Conservation (phyloP, 192 early-diverging fungal species). For the Backusella morwellensis region DNA sequence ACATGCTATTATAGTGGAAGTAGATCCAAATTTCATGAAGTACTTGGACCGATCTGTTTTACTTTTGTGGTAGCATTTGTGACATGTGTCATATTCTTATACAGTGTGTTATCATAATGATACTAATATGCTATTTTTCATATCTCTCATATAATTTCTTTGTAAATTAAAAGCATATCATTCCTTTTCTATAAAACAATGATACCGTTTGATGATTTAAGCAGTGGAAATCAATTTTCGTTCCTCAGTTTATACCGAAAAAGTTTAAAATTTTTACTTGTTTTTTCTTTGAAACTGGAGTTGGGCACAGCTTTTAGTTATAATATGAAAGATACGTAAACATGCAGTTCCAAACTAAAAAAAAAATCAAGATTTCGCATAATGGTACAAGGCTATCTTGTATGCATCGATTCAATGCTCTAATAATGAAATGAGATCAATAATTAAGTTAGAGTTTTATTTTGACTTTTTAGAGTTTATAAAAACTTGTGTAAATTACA, state of each 20-base stretch:
- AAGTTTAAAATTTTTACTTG: not conserved
- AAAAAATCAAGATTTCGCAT: too few species aligned
- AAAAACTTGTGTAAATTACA: too few species aligned
- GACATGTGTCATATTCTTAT: not conserved
- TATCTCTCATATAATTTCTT: not conserved
- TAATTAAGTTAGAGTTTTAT: too few species aligned
- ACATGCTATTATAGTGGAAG: constrained; percentile 30
- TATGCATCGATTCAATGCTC: too few species aligned
- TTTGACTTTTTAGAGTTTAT: too few species aligned
- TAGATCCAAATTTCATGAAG: not conserved
- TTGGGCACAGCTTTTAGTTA: not conserved
- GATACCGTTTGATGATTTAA: not conserved
- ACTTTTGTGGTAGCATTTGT: not conserved
- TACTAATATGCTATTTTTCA: not conserved
- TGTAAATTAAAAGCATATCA: not conserved
- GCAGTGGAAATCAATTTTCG: not conserved
- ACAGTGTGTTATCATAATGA: not conserved
- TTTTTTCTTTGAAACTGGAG: not conserved
- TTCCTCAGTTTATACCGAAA: not conserved
- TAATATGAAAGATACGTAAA: not conserved
- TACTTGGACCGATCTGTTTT: not conserved
- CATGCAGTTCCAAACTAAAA: too few species aligned
- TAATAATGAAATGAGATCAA: too few species aligned
- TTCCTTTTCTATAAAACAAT: not conserved
- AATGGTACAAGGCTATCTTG: too few species aligned